Conservation (phyloP, 1,139 yeast species). For the Pichia sp. region DNA sequence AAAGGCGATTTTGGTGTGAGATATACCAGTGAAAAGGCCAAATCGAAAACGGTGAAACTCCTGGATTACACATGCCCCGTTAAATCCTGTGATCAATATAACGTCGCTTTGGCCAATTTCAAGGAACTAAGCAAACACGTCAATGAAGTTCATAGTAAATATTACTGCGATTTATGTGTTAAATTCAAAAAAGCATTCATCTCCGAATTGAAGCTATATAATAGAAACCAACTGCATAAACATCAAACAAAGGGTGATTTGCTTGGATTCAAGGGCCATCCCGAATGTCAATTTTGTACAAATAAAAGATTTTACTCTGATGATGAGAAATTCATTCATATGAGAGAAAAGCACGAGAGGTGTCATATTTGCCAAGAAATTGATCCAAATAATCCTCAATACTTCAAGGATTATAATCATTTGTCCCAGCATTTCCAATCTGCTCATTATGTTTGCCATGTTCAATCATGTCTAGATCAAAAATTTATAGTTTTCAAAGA, state of each 20-base stretch:
- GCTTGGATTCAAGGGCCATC: conserved; percentile 82
- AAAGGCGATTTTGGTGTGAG: conserved; percentile 41
- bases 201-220: conserved; percentile 56
- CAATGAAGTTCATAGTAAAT: conserved; percentile 50
- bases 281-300: conserved; percentile 76
- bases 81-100: conserved; percentile 12
- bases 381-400: conserved; percentile 58
- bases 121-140: conserved; percentile 60
- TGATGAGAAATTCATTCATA: conserved; percentile 77
- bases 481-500: conserved; percentile 88
- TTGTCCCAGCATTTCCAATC: conserved; percentile 65
- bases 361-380: conserved; percentile 85
- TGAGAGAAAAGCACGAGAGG: conserved; percentile 78
- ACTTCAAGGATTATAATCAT: conserved; percentile 68
- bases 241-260: conserved; percentile 68
- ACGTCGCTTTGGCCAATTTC: conserved; percentile 29
- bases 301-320: conserved; percentile 75
- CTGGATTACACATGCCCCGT: conserved; percentile 52
- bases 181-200: conserved; percentile 71
- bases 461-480: conserved; percentile 78
- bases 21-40: conserved; percentile 40
- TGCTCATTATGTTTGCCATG: conserved; percentile 72
- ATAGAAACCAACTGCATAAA: conserved; percentile 50
- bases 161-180: conserved; percentile 69
- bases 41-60: conserved; percentile 39